Evolutionary conservation across 768 basidiomycete species (phyloP), one percentile per base, ranked within the genome.

Genomic region (Pholiota molesta): DNA sequence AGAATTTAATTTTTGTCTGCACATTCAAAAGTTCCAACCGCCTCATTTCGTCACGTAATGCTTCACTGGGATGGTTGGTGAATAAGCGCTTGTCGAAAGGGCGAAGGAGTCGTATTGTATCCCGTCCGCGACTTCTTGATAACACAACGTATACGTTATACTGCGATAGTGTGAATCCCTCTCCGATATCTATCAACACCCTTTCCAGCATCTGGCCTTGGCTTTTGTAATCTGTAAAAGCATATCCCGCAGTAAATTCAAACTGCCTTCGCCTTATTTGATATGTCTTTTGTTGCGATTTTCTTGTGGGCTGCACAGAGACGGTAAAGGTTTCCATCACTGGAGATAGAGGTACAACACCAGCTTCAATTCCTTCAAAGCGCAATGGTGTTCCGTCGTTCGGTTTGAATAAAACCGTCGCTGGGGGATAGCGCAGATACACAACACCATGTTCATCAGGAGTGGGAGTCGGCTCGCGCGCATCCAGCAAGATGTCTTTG

Each of bases 171-270:
- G 31, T 26, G 4, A 26, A 17, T 0, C 67, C 70, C 0, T 56
- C 61, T 3, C 58, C 74, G 0, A 83, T 52, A 57, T 81, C 77
- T 3, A 81, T 72, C 0, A 79, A 63, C 0, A 78, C 73, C 44
- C 67, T 59, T 47, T 65, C 63, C 3, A 78, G 63, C 0, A 78
- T 80, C 59, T 79, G 78, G 0, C 80, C 80, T 61, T 81, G 79
- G 0, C 73, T 62, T 52, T 74, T 71, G 64, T 78, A 80, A 62
- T 81, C 78, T 0, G 77, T 80, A 63, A 81, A 80, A 0, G 77
- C 75, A 55, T 78, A 80, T n/a, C 67, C 77, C 0, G 68, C 57
- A 0, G 73, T 77, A 1, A 82, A 55, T 0, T 77, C 65, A 13
- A 72, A 65, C 59, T 80, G 77, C 2, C 54, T 13, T 6, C 74